phyloP scores from a whole-genome alignment of 2,329 filamentous ascomycete species.

The Davidsoniella eucalypti region DNA sequence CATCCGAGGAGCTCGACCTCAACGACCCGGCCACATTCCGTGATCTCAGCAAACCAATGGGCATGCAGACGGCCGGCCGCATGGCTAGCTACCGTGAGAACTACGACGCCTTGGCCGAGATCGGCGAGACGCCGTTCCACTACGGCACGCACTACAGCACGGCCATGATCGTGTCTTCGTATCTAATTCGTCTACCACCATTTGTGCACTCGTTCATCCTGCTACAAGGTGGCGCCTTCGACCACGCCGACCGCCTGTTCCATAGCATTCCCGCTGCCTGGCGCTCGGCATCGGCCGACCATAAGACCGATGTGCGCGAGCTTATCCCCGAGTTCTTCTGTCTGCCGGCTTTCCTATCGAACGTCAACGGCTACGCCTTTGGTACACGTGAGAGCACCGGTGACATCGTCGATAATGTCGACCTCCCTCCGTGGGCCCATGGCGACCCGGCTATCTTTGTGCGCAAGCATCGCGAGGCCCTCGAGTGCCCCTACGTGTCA shows the following conservation, averaged over 20 bases:
- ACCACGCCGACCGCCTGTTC: constrained; percentile 89
- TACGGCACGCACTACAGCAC: constrained; percentile 98
- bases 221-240: constrained; percentile 88
- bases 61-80: constrained; percentile 62
- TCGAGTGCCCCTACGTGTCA: constrained; percentile 87
- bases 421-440: constrained; percentile 91
- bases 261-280: constrained; percentile 84
- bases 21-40: constrained; percentile 72
- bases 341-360: constrained; percentile 84
- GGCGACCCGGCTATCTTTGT: constrained; percentile 93
- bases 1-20: constrained; percentile 79
- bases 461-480: constrained; percentile 81
- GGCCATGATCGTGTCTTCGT: constrained; percentile 96
- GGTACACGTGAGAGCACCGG: constrained; percentile 69
- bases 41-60: constrained; percentile 91
- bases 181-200: constrained; percentile 83
- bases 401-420: constrained; percentile 67
- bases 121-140: constrained; percentile 85
- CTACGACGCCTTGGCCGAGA: constrained; percentile 77
- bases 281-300: constrained; percentile 75
- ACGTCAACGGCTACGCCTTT: constrained; percentile 89
- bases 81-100: constrained; percentile 68
- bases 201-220: constrained; percentile 93
- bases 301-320: constrained; percentile 88
- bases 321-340: constrained; percentile 97